These are phyloP conservation scores for Penicillium brevicompactum DNA, from an alignment of 2,329 filamentous ascomycete genomes.

Conservation along the genomic window DNA sequence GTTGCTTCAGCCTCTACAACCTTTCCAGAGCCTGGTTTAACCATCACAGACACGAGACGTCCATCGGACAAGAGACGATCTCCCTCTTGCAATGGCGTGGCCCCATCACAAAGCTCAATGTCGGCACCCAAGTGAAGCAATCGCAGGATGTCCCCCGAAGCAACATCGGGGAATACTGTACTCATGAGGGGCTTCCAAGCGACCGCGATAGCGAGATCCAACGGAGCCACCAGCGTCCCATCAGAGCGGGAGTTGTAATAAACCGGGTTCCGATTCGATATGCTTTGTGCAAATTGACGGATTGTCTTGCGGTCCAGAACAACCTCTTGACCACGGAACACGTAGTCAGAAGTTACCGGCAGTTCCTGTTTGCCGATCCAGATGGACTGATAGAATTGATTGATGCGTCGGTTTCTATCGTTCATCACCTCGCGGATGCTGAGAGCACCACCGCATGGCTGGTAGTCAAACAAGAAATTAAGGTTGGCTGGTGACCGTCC, in stretches of 20 bases:
- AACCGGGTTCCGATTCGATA: constrained; percentile 1
- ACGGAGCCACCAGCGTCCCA: not conserved
- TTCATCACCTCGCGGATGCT: constrained; percentile 93
- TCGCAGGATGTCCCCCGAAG: not conserved
- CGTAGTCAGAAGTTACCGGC: constrained; percentile 74
- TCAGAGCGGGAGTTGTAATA: not conserved
- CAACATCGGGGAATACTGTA: not conserved
- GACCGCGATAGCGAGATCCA: constrained; percentile 6
- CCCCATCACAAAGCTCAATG: not conserved
- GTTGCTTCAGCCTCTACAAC: constrained; percentile 3
- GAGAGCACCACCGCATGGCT: constrained; percentile 78
- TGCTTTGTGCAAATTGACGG: not conserved
- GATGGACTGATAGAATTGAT: constrained; percentile 94
- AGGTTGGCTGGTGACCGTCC: constrained; percentile 66
- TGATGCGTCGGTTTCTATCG: constrained; percentile 89
- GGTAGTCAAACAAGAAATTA: constrained; percentile 77
- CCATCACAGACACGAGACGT: not conserved
- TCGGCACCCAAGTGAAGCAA: not conserved
- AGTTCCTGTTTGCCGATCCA: constrained; percentile 86
- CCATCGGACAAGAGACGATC: not conserved
- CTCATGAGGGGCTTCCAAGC: constrained; percentile 7
- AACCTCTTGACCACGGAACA: constrained; percentile 69
- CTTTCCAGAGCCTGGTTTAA: constrained; percentile 2
- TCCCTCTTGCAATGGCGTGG: not conserved
- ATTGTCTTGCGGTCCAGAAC: constrained; percentile 12